A percentile compares a stretch with the other conserved stretches of the same genome.
Conservation (phyloP, 2,329 filamentous ascomycete species). For the Colletotrichum eleusines region DNA sequence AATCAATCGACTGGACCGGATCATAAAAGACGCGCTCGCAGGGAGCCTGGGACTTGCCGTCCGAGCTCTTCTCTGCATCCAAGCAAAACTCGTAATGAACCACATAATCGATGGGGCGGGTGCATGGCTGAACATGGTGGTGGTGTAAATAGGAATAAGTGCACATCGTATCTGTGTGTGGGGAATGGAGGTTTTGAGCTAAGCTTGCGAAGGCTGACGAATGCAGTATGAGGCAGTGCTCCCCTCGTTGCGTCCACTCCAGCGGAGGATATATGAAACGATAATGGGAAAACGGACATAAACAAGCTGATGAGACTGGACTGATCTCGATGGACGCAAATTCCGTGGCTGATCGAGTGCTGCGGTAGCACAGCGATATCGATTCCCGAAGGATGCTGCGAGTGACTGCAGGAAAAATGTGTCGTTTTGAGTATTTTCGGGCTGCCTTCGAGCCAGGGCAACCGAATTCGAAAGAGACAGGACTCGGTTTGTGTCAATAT, state of each 20-base stretch:
- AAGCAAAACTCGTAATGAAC: constrained; percentile 60
- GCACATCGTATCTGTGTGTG: constrained; percentile 55
- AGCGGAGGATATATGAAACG: background rate
- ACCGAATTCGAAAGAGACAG: background rate
- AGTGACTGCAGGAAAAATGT: background rate
- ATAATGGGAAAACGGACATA: background rate
- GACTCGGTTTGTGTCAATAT: background rate
- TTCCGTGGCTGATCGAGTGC: background rate
- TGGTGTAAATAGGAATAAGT: constrained; percentile 64
- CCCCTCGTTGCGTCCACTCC: background rate
- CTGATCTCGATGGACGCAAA: background rate
- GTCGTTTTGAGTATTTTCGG: constrained; percentile 4
- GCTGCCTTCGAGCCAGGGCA: constrained; percentile 15
- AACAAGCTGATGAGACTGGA: background rate
- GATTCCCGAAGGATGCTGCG: background rate
- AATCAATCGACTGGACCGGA: constrained; percentile 50
- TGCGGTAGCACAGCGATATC: constrained; percentile 18
- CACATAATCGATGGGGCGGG: constrained; percentile 54
- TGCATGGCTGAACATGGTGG: constrained; percentile 61
- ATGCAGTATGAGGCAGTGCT: too few species aligned
- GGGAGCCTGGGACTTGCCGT: constrained; percentile 45
- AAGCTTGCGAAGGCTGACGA: background rate
- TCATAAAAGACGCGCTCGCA: constrained; percentile 47
- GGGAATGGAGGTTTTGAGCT: background rate
- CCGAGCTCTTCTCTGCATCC: constrained; percentile 49